phyloP scores from a whole-genome alignment of 257 asterid species.

The Haberlea rhodopensis region DNA sequence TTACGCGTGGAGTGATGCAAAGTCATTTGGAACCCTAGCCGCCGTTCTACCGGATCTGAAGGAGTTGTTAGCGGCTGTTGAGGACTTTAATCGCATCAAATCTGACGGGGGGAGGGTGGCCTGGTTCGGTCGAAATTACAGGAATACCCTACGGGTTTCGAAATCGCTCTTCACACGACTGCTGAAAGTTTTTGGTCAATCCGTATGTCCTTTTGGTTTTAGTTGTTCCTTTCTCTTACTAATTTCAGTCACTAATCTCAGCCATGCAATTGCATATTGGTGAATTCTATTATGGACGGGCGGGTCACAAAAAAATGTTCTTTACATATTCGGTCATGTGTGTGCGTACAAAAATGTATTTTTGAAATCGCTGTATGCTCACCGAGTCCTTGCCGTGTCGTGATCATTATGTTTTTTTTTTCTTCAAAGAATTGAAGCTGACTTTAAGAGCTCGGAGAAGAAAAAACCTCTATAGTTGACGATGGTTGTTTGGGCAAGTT shows the following conservation, averaged over 20 bases:
- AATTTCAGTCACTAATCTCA: background rate
- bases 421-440: too few relatives aligned
- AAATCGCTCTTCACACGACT: conserved; percentile 47
- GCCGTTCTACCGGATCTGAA: conserved; percentile 53
- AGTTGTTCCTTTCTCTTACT: background rate
- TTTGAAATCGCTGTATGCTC: background rate
- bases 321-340: too few relatives aligned
- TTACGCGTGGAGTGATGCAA: conserved; percentile 55
- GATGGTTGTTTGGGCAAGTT: background rate
- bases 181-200: conserved; percentile 46
- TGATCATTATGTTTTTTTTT: too few relatives aligned
- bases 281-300: too few relatives aligned
- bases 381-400: too few relatives aligned
- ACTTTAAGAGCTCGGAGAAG: too few relatives aligned
- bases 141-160: conserved; percentile 39
- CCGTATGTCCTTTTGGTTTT: conserved; percentile 34
- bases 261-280: background rate
- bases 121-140: conserved; percentile 63
- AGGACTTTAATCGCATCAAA: conserved; percentile 41
- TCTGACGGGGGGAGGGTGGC: conserved; percentile 57
- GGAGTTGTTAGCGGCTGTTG: conserved; percentile 41
- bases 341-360: too few relatives aligned
- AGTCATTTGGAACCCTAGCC: conserved; percentile 40
- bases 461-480: too few relatives aligned
- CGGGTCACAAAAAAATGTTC: too few relatives aligned